A percentile compares a stretch with the other conserved stretches of the same genome.
These are phyloP conservation scores for Gossypium trilobum DNA, from an alignment of 441 rosid species.

Conservation along the genomic window DNA sequence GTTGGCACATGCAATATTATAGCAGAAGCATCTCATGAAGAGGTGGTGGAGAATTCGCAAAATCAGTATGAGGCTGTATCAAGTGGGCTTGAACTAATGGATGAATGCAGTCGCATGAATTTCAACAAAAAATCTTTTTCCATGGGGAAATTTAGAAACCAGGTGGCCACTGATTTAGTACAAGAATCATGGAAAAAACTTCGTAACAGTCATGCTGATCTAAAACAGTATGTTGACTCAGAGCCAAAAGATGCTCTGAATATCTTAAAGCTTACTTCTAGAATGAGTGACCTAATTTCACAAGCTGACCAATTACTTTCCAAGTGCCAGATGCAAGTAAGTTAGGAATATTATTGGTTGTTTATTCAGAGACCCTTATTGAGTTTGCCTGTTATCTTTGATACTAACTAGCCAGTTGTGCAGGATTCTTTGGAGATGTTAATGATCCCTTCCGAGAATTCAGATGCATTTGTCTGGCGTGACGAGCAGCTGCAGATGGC, in stretches of 20 bases:
- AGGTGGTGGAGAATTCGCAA: constrained; percentile 43
- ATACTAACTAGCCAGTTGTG: not conserved
- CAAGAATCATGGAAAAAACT: constrained; percentile 67
- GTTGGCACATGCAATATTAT: constrained; percentile 28
- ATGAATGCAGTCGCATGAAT: constrained; percentile 80
- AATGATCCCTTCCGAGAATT: not conserved
- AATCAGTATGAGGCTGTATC: constrained; percentile 27
- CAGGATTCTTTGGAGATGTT: not conserved
- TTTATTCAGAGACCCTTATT: not conserved
- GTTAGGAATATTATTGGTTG: not conserved
- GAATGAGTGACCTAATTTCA: not conserved
- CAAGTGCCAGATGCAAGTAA: constrained; percentile 2
- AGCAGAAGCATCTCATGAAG: constrained; percentile 37
- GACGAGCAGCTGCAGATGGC: not conserved
- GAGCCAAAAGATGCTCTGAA: constrained; percentile 49
- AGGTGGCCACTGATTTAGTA: constrained; percentile 30
- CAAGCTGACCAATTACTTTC: not conserved
- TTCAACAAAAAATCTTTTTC: constrained; percentile 34
- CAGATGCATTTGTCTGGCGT: not conserved
- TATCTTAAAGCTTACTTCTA: constrained; percentile 22
- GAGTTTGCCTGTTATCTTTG: not conserved
- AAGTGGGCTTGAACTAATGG: constrained; percentile 53
- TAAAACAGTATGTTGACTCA: constrained; percentile 39
- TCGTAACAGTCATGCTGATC: constrained; percentile 28
- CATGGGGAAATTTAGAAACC: constrained; percentile 22